These are phyloP conservation scores for Arxiozyma heterogenica DNA, from an alignment of 1,139 yeast genomes.

Conservation along the genomic window DNA sequence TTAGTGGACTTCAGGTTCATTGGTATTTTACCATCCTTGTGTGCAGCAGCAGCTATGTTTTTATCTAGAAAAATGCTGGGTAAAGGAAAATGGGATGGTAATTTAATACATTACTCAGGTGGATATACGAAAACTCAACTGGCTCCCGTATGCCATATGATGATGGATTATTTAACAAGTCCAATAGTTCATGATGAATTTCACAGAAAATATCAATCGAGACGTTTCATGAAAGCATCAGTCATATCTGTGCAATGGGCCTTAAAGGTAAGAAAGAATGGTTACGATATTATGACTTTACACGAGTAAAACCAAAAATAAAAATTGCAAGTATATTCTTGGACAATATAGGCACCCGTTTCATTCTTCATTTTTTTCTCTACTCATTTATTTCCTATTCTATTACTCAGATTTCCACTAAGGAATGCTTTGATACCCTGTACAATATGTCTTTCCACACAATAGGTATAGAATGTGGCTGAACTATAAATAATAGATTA, in stretches of 20 bases:
- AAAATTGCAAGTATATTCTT: background rate
- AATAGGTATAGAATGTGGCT: background rate
- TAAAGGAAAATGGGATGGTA: constrained; percentile 70
- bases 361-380: background rate
- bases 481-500: too few relatives aligned
- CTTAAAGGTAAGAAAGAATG: constrained; percentile 37
- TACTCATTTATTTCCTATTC: background rate
- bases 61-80: constrained; percentile 72
- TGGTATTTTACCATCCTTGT: constrained; percentile 69
- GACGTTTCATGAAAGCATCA: constrained; percentile 86
- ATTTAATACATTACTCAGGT: constrained; percentile 81
- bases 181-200: constrained; percentile 92
- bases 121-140: constrained; percentile 75
- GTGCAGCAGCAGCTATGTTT: constrained; percentile 90
- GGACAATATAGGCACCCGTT: background rate
- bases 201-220: constrained; percentile 86
- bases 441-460: background rate
- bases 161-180: constrained; percentile 67
- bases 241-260: constrained; percentile 90
- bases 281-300: constrained; percentile 33
- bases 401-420: background rate
- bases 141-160: constrained; percentile 60
- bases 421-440: background rate
- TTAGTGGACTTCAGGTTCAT: constrained; percentile 74
- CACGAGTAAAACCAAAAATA: constrained; percentile 21